phyloP scores from a whole-genome alignment of 352 stramenopile species.

The Pythium diclinum region DNA sequence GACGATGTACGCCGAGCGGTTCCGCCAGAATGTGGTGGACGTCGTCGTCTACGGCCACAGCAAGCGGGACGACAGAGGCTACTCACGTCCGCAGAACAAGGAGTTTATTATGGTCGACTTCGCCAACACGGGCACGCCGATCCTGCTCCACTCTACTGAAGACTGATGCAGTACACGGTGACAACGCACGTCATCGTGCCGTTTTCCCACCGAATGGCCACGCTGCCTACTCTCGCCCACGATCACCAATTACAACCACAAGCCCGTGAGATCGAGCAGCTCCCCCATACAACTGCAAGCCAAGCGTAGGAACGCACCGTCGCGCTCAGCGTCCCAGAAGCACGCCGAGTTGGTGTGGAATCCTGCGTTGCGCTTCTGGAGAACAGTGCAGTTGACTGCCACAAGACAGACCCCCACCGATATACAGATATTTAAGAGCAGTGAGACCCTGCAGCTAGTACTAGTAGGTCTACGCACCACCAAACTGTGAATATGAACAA shows the following conservation, averaged over 20 bases:
- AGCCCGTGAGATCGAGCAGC: background rate
- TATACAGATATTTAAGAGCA: slow-evolving; percentile 7
- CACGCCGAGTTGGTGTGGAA: slow-evolving; percentile 86
- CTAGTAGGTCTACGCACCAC: background rate
- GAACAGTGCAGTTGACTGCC: slow-evolving; percentile 83
- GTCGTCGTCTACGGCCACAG: slow-evolving; percentile 73
- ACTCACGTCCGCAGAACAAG: slow-evolving; percentile 22
- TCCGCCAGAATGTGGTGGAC: slow-evolving; percentile 82
- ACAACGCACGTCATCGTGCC: slow-evolving; percentile 37
- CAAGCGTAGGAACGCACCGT: slow-evolving; percentile 43
- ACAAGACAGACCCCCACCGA: background rate
- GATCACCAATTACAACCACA: background rate
- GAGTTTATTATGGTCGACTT: slow-evolving; percentile 86
- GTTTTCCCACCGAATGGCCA: slow-evolving; percentile 49
- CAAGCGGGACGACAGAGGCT: slow-evolving; percentile 10
- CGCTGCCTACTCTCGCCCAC: slow-evolving; percentile 40
- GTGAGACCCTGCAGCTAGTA: background rate
- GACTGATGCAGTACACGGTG: slow-evolving; percentile 42
- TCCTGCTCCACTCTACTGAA: slow-evolving; percentile 31
- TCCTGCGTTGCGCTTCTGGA: slow-evolving; percentile 88
- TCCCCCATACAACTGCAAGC: slow-evolving; percentile 1
- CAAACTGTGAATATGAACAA: slow-evolving; percentile 11
- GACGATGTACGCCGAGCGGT: slow-evolving; percentile 76
- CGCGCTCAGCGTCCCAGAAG: slow-evolving; percentile 84
- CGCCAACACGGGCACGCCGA: slow-evolving; percentile 42